A percentile compares a stretch with the other conserved stretches of the same genome.
phyloP scores from a whole-genome alignment of 176 grass and related monocot genomes.

The Triticum dicoccoides region DNA sequence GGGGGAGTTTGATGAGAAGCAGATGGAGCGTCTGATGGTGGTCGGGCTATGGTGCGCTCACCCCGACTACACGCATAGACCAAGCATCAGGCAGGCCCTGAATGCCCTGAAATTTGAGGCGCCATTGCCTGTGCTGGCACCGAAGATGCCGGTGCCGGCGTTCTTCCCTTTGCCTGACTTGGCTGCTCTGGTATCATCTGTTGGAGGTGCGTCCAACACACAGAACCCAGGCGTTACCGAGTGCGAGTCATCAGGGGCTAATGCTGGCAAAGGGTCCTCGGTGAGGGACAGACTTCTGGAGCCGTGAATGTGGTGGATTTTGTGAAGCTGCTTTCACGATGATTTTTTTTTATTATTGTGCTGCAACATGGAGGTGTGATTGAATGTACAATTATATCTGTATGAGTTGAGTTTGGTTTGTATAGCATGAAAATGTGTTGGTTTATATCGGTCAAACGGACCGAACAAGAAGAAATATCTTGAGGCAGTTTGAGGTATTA shows the following conservation, averaged over 20 bases:
- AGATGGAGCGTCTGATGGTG: slow-evolving; percentile 73
- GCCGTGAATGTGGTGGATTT: not conserved
- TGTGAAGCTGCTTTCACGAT: not conserved
- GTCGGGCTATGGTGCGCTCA: slow-evolving; percentile 83
- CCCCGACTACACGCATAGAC: slow-evolving; percentile 60
- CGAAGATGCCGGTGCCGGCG: slow-evolving; percentile 56
- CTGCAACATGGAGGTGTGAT: not conserved
- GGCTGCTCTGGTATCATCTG: slow-evolving; percentile 16
- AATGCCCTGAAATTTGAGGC: slow-evolving; percentile 62
- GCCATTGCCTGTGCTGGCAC: slow-evolving; percentile 53
- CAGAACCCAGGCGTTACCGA: not conserved
- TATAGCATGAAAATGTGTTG: not conserved
- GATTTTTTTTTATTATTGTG: not conserved
- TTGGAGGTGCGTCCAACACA: not conserved
- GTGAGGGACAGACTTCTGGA: slow-evolving; percentile 20
- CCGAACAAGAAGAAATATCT: too few relatives aligned
- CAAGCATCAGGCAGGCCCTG: slow-evolving; percentile 62
- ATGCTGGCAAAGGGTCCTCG: slow-evolving; percentile 2
- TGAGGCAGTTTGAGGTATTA: not conserved
- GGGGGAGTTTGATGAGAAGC: slow-evolving; percentile 39
- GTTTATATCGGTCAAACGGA: not conserved
- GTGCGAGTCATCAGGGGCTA: slow-evolving; percentile 11
- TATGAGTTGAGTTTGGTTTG: not conserved
- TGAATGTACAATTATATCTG: not conserved
- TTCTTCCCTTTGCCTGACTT: slow-evolving; percentile 49